A percentile compares a stretch with the other conserved stretches of the same genome.
phyloP scores from a whole-genome alignment of 805 yeast genomes.

The Candida ascalaphidarum region DNA sequence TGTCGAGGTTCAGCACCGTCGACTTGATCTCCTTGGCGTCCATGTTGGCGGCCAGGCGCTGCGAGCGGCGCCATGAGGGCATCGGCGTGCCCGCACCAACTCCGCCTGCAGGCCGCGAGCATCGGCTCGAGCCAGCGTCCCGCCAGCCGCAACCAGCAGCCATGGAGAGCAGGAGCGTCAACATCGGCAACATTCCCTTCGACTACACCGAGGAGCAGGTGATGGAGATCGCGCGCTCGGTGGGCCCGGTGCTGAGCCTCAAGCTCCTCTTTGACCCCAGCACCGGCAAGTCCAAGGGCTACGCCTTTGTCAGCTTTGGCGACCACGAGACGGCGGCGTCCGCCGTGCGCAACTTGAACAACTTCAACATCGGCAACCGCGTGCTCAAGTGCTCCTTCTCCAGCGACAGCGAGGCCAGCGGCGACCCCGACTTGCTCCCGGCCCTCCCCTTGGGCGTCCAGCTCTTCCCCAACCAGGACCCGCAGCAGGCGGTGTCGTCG shows the following conservation, averaged over 20 bases:
- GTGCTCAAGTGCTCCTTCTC: constrained; percentile 69
- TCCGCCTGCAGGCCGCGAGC: no score
- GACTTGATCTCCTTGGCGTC: constrained; percentile 67
- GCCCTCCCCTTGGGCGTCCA: constrained; percentile 34
- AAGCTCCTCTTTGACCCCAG: constrained; percentile 78
- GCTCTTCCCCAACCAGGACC: constrained; percentile 29
- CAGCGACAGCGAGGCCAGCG: constrained; percentile 28
- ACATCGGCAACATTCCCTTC: constrained; percentile 83
- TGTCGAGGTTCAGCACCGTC: constrained; percentile 66
- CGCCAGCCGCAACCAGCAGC: no score
- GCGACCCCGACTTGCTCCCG: constrained; percentile 20
- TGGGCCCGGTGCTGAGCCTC: constrained; percentile 76
- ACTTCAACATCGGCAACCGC: constrained; percentile 66
- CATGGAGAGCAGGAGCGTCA: constrained; percentile 29
- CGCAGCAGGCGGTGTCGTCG: constrained; percentile 35
- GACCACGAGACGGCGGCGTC: constrained; percentile 83
- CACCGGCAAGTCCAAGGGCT: constrained; percentile 88
- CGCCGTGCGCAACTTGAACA: constrained; percentile 83
- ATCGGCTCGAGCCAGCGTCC: no score
- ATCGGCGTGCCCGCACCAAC: no score
- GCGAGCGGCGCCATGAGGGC: neutral
- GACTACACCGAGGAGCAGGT: constrained; percentile 93
- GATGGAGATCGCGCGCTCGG: constrained; percentile 73
- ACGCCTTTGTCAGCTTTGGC: constrained; percentile 76
- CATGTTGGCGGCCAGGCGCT: constrained; percentile 32